Base-by-base conservation (phyloP, 768 basidiomycete genomes). In the Termitomyces sp. region DNA sequence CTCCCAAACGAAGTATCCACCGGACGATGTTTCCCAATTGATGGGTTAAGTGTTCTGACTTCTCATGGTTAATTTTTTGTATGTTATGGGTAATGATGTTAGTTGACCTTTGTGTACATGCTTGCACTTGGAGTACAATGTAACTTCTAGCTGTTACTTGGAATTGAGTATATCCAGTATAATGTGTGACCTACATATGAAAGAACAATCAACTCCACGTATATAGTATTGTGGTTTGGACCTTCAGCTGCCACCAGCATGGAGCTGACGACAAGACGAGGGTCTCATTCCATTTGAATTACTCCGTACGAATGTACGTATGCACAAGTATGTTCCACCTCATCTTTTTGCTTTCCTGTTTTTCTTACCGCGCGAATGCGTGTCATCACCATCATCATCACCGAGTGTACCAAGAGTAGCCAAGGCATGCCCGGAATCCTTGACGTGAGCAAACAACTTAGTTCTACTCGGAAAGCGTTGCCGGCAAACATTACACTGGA, bases 1-100 rank as follows among this genome's bases (percentile, higher is more conserved):
- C 67, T 87, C 93, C 3, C 96, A 98, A 71, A 95, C 92, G 9
- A 94, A 96, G 62, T 93, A 97, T 64, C 96, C 93, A 5, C 96
- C 96, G 8, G 87, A 88, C 0, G 95, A 97, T 68, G 81, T 90
- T 35, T 91, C 92, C 5, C 92, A 94, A 59, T 73, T 95, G 41
- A 96, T 98, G 94, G 94, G 94, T 21, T 60, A 54, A 37, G 34
- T 11, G 40, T 51, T 47, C 42, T 55, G 41, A 35, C 50, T 38
- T 43, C n/a, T n/a, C 7, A 43, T 49, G 28, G 46, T 28, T 28
- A 45, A 30, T 35, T 28, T 56, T n/a, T 22, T 43, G 41, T 47
- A 55, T 54, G 12, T 53, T 48, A 50, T 47, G 51, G 41, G 24
- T 35, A 19, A 35, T 37, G 48, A 37, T 37, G 21, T 24, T 3